A percentile compares a stretch with the other conserved stretches of the same genome.
These are phyloP conservation scores for Fusarium redolens DNA, from an alignment of 2,329 filamentous ascomycete species.

Conservation along the genomic window DNA sequence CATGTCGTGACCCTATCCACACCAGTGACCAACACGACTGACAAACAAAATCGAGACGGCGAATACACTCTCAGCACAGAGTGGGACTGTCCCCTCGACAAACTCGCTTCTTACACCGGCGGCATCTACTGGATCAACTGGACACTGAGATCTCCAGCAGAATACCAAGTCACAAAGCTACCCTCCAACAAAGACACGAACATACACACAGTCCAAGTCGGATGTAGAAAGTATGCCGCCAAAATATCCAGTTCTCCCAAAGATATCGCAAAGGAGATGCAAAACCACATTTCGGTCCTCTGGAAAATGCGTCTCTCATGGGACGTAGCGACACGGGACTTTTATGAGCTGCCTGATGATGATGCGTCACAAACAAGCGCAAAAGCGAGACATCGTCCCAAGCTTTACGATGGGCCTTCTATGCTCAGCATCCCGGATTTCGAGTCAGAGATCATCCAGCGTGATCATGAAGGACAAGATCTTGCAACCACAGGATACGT, in stretches of 20 bases:
- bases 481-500: constrained; percentile 1
- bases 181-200: background rate
- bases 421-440: background rate
- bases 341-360: background rate
- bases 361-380: background rate
- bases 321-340: background rate
- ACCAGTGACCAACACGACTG: background rate
- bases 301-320: background rate
- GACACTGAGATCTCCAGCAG: background rate
- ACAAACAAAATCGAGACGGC: no score
- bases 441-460: background rate
- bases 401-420: no score
- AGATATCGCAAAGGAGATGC: background rate
- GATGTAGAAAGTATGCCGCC: background rate
- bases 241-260: background rate
- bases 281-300: background rate
- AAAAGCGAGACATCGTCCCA: background rate
- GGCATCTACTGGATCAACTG: background rate
- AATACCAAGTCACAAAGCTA: background rate
- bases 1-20: background rate
- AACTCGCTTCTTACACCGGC: background rate
- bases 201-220: background rate
- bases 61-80: background rate
- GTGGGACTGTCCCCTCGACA: background rate
- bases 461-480: background rate